Conservation (phyloP, 345 rosid genomes). For the Citrus glauca region DNA sequence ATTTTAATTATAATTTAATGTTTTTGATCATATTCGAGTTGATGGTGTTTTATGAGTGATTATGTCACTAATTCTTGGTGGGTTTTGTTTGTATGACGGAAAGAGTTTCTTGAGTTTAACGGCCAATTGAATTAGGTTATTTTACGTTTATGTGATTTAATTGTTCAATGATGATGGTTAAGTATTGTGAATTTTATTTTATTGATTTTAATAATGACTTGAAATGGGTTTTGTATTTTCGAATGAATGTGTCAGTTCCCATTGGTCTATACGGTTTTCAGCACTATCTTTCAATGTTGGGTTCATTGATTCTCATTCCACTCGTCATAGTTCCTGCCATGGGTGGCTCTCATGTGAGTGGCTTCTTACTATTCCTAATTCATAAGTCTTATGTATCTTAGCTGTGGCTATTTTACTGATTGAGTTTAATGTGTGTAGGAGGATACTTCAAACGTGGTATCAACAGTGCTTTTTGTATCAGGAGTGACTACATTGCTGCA, state of each 20-base stretch:
- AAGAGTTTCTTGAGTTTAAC: neutral
- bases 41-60: neutral
- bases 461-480: conserved; percentile 82
- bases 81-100: neutral
- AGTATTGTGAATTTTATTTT: neutral
- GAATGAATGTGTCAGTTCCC: conserved; percentile 58
- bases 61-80: neutral
- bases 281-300: conserved; percentile 87
- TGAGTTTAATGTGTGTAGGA: conserved; percentile 62
- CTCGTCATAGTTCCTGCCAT: conserved; percentile 95
- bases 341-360: conserved; percentile 92
- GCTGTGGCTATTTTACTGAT: conserved; percentile 22
- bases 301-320: conserved; percentile 87
- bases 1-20: neutral
- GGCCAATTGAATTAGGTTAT: neutral
- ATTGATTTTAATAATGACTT: conserved; percentile 1
- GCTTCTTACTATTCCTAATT: neutral
- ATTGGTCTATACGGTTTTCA: conserved; percentile 93
- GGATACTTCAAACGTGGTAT: conserved; percentile 76
- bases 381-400: neutral
- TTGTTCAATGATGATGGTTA: neutral
- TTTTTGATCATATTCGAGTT: neutral
- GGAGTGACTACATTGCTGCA: conserved; percentile 90
- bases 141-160: neutral
- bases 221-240: conserved; percentile 6